Evolutionary conservation across 2,329 filamentous ascomycete species (phyloP).

Genomic region (Niveomyces coronatus): DNA sequence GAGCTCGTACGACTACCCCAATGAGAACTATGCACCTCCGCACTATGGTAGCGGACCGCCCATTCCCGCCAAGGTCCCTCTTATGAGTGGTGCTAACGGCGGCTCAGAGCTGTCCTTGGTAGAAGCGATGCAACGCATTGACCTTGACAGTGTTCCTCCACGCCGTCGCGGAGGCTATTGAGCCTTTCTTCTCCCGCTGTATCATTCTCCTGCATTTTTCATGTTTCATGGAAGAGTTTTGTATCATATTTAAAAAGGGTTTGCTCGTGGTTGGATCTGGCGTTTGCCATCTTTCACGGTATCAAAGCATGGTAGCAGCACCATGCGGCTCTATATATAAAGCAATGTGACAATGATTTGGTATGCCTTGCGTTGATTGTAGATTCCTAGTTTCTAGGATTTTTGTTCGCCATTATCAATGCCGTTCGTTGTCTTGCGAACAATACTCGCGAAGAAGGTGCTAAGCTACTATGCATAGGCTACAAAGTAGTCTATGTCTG

Average conservation of each 20-base stretch:
- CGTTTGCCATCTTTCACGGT: too few relatives aligned
- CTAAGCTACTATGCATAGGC: too few relatives aligned
- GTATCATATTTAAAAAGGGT: too few relatives aligned
- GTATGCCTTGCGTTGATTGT: too few relatives aligned
- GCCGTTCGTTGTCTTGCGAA: too few relatives aligned
- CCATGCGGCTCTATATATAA: too few relatives aligned
- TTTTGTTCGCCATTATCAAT: too few relatives aligned
- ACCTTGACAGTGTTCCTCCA: slow-evolving; percentile 51
- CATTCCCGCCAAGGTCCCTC: slow-evolving; percentile 60
- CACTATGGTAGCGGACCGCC: slow-evolving; percentile 38
- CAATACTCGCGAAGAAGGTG: too few relatives aligned
- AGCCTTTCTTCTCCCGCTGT: slow-evolving; percentile 9
- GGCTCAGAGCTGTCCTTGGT: slow-evolving; percentile 48
- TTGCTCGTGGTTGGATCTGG: too few relatives aligned
- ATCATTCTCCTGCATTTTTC: not conserved
- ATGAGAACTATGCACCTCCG: slow-evolving; percentile 39
- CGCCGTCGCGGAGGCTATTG: slow-evolving; percentile 38
- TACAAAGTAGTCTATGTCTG: too few relatives aligned
- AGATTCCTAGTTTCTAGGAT: too few relatives aligned
- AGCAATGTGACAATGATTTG: too few relatives aligned
- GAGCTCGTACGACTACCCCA: slow-evolving; percentile 42
- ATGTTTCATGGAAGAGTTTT: slow-evolving; percentile 4
- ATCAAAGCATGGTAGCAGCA: not conserved
- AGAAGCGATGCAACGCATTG: slow-evolving; percentile 60
- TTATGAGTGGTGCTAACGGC: slow-evolving; percentile 37